Evolutionary conservation across 768 basidiomycete genomes (phyloP).

Genomic region (Rhizopogon vinicolor): DNA sequence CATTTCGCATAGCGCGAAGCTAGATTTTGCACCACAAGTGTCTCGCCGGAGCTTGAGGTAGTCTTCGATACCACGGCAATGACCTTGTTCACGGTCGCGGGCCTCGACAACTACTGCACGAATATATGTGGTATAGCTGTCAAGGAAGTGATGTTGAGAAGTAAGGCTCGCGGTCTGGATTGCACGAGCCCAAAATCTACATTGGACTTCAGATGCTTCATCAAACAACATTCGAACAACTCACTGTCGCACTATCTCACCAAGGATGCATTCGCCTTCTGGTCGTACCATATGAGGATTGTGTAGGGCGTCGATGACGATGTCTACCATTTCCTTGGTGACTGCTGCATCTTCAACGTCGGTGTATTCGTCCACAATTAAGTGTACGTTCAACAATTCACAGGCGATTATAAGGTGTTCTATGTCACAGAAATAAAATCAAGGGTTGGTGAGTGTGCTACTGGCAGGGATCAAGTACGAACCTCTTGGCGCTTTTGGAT

Average conservation of each 20-base stretch:
- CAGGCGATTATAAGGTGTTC: constrained; percentile 19
- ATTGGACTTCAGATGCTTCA: too few relatives aligned
- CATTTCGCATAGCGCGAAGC: constrained; percentile 26
- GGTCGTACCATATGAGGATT: constrained; percentile 3
- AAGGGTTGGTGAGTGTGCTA: too few relatives aligned
- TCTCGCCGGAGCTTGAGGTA: constrained; percentile 29
- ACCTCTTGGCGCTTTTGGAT: constrained; percentile 2
- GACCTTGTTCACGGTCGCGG: constrained; percentile 1
- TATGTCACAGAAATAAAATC: neutral
- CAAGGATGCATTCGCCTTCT: constrained; percentile 5
- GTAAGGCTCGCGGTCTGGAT: neutral
- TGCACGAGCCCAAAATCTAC: constrained; percentile 6
- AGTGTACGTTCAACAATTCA: constrained; percentile 30
- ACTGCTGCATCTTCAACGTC: constrained; percentile 13
- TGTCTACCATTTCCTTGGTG: neutral
- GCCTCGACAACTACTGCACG: neutral
- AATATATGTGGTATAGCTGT: neutral
- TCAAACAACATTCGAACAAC: neutral
- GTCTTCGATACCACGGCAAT: constrained; percentile 20
- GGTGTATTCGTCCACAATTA: constrained; percentile 27
- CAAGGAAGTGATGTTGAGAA: constrained; percentile 5
- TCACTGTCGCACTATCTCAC: constrained; percentile 7
- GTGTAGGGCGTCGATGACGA: constrained; percentile 5
- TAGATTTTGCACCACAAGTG: constrained; percentile 27
- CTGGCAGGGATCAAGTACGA: neutral